A percentile compares a stretch with the other conserved stretches of the same genome.
These are phyloP conservation scores for Purshia tridentata DNA, from an alignment of 306 rosid species.

Conservation along the genomic window DNA sequence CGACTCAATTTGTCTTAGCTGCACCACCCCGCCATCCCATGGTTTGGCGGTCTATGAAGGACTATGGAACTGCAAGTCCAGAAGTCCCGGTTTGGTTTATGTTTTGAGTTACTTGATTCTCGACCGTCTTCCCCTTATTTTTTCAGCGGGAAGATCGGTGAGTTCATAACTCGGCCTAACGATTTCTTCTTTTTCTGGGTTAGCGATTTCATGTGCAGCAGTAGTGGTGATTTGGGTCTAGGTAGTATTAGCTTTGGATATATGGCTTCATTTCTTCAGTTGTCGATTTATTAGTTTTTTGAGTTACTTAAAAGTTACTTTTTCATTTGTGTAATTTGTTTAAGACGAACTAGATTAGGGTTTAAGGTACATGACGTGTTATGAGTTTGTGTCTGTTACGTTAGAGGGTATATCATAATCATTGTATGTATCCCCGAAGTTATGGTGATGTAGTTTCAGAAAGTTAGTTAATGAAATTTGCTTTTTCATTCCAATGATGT, in stretches of 20 bases:
- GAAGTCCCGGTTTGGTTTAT: constrained; percentile 3
- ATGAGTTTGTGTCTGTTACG: not conserved
- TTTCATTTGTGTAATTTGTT: not conserved
- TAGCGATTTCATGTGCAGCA: not conserved
- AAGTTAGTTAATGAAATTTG: not conserved
- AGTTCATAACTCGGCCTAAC: not conserved
- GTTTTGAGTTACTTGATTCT: constrained; percentile 26
- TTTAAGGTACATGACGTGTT: not conserved
- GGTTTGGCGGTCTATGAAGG: not conserved
- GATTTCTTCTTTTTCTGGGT: not conserved
- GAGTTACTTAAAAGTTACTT: not conserved
- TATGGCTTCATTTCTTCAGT: not conserved
- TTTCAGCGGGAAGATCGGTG: constrained; percentile 14
- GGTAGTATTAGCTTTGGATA: too few species aligned
- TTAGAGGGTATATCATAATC: not conserved
- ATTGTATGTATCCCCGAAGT: not conserved
- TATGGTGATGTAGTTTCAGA: not conserved
- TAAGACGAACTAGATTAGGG: not conserved
- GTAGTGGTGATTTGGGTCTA: not conserved
- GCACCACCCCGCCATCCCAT: not conserved
- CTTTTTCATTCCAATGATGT: too few species aligned
- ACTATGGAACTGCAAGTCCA: not conserved
- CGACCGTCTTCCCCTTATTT: constrained; percentile 43
- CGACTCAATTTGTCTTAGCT: constrained; percentile 27
- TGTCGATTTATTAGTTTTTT: not conserved